phyloP scores from a whole-genome alignment of 2,329 filamentous ascomycete species.

The Alternaria novae-zelandiae region DNA sequence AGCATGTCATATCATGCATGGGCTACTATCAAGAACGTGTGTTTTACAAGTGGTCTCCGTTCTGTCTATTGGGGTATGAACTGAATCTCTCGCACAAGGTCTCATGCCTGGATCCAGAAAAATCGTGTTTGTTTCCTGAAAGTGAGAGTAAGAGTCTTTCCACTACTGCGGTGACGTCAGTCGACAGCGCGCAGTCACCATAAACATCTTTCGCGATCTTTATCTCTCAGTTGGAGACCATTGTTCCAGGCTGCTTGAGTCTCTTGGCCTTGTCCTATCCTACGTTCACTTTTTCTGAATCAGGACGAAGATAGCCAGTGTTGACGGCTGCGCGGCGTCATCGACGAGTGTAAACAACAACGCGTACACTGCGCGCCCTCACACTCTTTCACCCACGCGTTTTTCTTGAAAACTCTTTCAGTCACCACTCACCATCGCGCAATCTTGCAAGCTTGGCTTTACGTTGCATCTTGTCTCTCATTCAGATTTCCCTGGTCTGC shows the following conservation, averaged over 20 bases:
- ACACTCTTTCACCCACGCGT: not conserved
- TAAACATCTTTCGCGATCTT: accelerated
- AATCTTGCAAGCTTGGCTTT: not conserved
- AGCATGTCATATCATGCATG: not conserved
- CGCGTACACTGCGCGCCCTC: not conserved
- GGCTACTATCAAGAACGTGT: not conserved
- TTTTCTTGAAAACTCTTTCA: not conserved
- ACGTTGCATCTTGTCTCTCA: not conserved
- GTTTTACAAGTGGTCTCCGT: no score
- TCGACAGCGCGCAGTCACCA: not conserved
- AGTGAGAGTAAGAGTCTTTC: no score
- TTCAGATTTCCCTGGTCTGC: not conserved
- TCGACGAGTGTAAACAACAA: not conserved
- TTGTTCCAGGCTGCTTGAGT: no score
- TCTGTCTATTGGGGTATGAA: not conserved
- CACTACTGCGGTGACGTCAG: not conserved
- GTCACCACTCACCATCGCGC: not conserved
- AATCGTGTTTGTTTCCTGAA: no score
- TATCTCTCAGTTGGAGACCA: not conserved
- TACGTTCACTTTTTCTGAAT: not conserved
- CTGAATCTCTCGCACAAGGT: not conserved
- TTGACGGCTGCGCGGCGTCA: not conserved
- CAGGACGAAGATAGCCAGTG: not conserved
- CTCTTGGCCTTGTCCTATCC: not conserved
- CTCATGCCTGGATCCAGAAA: not conserved